Evolutionary conservation across 495 filamentous ascomycete species (phyloP).

Genomic region (Podospora tetraspora): DNA sequence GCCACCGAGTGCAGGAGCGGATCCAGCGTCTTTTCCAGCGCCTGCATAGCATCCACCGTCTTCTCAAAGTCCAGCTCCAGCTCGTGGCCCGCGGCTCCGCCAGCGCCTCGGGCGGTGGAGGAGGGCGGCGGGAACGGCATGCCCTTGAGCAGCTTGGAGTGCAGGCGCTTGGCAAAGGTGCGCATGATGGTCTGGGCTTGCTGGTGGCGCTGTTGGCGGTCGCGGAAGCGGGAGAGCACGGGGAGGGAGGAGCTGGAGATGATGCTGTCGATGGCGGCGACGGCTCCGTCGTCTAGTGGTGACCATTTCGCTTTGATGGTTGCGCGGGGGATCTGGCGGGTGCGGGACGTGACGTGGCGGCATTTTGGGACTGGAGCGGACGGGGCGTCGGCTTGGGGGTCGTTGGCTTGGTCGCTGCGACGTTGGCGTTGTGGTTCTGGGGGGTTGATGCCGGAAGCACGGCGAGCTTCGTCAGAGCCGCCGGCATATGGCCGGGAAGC

Average conservation of each 20-base stretch:
- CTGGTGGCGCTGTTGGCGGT: slow-evolving; percentile 31
- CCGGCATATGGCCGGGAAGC: background rate
- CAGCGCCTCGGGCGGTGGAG: background rate
- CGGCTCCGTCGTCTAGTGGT: slow-evolving; percentile 33
- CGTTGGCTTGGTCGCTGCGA: background rate
- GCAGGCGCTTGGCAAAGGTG: slow-evolving; percentile 31
- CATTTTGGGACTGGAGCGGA: slow-evolving; percentile 20
- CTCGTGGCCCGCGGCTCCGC: slow-evolving; percentile 21
- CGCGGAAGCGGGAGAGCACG: slow-evolving; percentile 37
- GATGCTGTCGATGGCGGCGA: slow-evolving; percentile 34
- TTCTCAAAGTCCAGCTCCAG: slow-evolving; percentile 44
- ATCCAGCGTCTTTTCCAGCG: slow-evolving; percentile 36
- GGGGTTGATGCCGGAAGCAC: background rate
- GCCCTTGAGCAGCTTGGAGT: slow-evolving; percentile 33
- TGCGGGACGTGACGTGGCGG: slow-evolving; percentile 36
- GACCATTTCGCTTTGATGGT: slow-evolving; percentile 44
- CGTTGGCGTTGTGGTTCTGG: background rate
- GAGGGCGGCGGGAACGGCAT: slow-evolving; percentile 41
- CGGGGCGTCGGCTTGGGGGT: slow-evolving; percentile 12
- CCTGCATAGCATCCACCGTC: slow-evolving; percentile 33
- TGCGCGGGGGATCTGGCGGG: slow-evolving; percentile 37
- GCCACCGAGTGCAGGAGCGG: slow-evolving; percentile 42
- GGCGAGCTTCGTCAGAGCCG: background rate
- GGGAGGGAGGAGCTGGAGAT: slow-evolving; percentile 36
- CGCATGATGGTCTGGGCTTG: slow-evolving; percentile 34